Conservation (phyloP, 164 flowering plant species). For the Chimonanthus praecox region DNA sequence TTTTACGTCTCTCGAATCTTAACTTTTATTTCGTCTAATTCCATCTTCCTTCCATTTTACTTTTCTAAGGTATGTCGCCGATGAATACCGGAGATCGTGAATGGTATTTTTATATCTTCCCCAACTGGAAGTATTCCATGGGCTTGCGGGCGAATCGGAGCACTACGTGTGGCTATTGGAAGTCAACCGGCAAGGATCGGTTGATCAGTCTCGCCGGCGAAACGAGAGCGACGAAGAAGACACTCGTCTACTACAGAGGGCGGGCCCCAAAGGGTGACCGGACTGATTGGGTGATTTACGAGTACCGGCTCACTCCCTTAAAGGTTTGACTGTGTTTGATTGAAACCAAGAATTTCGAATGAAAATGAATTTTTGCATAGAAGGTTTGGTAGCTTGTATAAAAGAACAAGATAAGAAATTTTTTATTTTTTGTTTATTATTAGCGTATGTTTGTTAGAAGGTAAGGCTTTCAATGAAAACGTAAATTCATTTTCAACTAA, state of each 20-base stretch:
- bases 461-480: too few species aligned
- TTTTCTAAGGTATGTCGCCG: conserved; percentile 3
- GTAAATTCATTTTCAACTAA: too few species aligned
- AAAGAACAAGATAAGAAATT: too few species aligned
- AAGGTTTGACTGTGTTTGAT: too few species aligned
- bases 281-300: conserved; percentile 18
- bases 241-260: conserved; percentile 17
- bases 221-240: conserved; percentile 15
- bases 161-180: conserved; percentile 22
- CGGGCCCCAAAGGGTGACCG: conserved; percentile 14
- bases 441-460: too few species aligned
- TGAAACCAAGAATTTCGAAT: too few species aligned
- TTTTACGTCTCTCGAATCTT: not conserved
- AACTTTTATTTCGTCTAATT: not conserved
- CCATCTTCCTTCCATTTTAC: not conserved
- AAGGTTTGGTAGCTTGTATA: too few species aligned
- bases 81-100: conserved; percentile 13
- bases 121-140: conserved; percentile 19
- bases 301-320: conserved; percentile 1
- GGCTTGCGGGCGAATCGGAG: conserved; percentile 18
- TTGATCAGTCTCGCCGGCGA: not conserved
- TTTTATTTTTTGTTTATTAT: too few species aligned
- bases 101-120: conserved; percentile 19
- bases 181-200: conserved; percentile 18
- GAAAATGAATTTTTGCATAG: too few species aligned